A percentile compares a stretch with the other conserved stretches of the same genome.
These are phyloP conservation scores for Leccinum rimulosum DNA, from an alignment of 768 basidiomycete genomes.

Conservation along the genomic window DNA sequence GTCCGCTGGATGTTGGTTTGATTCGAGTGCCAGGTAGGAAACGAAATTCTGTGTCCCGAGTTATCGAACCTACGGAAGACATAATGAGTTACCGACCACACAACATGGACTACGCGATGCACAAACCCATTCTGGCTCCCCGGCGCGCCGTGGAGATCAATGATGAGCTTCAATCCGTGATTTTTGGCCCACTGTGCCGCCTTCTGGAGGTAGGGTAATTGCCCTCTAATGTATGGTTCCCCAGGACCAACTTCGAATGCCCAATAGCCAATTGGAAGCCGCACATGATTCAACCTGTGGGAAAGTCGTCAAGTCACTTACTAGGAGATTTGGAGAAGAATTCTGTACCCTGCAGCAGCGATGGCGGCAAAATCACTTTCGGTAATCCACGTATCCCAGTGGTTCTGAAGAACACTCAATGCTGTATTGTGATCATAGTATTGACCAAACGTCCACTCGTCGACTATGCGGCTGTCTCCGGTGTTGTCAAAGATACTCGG, in stretches of 20 bases:
- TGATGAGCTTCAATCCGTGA: constrained; percentile 73
- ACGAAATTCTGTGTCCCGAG: constrained; percentile 62
- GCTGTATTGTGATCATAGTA: constrained; percentile 54
- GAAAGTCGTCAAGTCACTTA: constrained; percentile 6
- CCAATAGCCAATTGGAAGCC: constrained; percentile 89
- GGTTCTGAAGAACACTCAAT: constrained; percentile 48
- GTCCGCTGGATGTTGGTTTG: constrained; percentile 67
- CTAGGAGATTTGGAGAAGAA: not conserved
- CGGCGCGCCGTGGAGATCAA: constrained; percentile 80
- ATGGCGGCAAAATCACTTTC: constrained; percentile 76
- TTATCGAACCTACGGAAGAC: constrained; percentile 64
- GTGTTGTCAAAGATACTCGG: constrained; percentile 68
- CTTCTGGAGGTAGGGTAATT: constrained; percentile 63
- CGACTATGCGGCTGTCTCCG: constrained; percentile 53
- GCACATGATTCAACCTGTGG: constrained; percentile 73
- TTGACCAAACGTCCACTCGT: constrained; percentile 78
- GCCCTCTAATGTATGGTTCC: constrained; percentile 78
- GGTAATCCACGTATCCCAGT: constrained; percentile 86
- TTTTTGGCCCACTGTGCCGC: constrained; percentile 70
- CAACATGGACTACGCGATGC: not conserved
- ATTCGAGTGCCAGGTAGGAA: constrained; percentile 68
- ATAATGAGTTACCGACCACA: constrained; percentile 1
- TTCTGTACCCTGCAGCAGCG: constrained; percentile 64
- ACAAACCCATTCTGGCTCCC: constrained; percentile 81
- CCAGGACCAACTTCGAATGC: constrained; percentile 77